Base-by-base conservation (phyloP, 2,329 filamentous ascomycete genomes). In the Camillea tinctor region DNA sequence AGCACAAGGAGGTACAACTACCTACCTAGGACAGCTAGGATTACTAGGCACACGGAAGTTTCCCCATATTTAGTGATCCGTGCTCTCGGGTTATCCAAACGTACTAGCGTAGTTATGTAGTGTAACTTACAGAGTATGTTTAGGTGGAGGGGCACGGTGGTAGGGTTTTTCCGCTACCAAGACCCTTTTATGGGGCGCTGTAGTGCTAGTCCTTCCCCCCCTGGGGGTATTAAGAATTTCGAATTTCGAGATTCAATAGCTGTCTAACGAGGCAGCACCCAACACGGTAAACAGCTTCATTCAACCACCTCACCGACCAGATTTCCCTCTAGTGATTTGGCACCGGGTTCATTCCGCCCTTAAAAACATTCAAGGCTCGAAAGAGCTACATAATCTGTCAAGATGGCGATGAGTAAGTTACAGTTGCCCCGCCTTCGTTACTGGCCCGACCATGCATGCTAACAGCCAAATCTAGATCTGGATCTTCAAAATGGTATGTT, bases 401-500 rank as follows among this genome's bases (percentile, higher is more conserved):
- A 78, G 57, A 86, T 86, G 83, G 83, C 84, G 64, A 81, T 87
- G 81, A 84, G 84, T 87, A 80, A 65, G 83, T 77, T 58, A 52
- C 55, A 52, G 36, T 24, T 55, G 49, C 64, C 64, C 66, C 64
- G 65, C 67, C 66, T 63, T 64, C n/a, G 13, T 55, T 48, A 52
- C 30, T 57, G 23, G 13, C 49, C 61, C 50, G 13, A 50, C 61
- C 50, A 52, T 64, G 58, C 57, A 52, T 71, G 63, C 64, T 69
- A 66, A 68, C 53, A 22, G 63, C 56, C 65, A 69, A 75, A 52
- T 71, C 62, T 55, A 93, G 91, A 94, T 81, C 82, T 94, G 75
- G 91, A 94, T 81, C 81, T 93, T 79, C 89, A 89, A 65, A 92
- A 93, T 76, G 91, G 91, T 94, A 90, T 72, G 75, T 59, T 53